Conservation (phyloP, 2,329 filamentous ascomycete species). For the Colletotrichum neosansevieriae region DNA sequence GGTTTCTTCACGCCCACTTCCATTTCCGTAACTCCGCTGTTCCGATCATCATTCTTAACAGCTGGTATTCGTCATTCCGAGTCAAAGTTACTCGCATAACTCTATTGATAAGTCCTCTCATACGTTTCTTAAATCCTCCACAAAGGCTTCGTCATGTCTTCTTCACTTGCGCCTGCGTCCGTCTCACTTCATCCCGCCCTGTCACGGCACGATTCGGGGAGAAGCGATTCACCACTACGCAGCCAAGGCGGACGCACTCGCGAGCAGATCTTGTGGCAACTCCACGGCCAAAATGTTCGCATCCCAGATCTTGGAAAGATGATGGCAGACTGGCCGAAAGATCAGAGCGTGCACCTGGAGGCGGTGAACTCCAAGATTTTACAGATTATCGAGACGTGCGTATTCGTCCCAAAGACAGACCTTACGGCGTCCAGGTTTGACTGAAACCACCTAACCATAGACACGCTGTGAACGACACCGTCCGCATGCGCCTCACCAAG, state of each 20-base stretch:
- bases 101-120: too few relatives aligned
- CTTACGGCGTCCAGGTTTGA: too few relatives aligned
- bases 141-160: constrained; percentile 3
- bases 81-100: too few relatives aligned
- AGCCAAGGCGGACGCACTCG: neutral
- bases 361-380: constrained; percentile 22
- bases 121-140: neutral
- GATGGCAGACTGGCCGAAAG: constrained; percentile 28
- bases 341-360: constrained; percentile 15
- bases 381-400: constrained; percentile 25
- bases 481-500: constrained; percentile 31
- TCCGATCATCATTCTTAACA: neutral
- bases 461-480: constrained; percentile 27
- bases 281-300: constrained; percentile 29
- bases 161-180: neutral
- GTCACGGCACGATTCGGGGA: neutral
- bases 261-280: constrained; percentile 14
- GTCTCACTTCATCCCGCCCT: constrained; percentile 21
- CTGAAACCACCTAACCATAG: neutral
- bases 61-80: neutral
- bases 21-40: neutral
- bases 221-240: neutral
- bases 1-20: neutral
- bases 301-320: constrained; percentile 21
- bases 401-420: neutral